phyloP scores from a whole-genome alignment of 2,329 filamentous ascomycete genomes.

The Penicillium griseofulvum region DNA sequence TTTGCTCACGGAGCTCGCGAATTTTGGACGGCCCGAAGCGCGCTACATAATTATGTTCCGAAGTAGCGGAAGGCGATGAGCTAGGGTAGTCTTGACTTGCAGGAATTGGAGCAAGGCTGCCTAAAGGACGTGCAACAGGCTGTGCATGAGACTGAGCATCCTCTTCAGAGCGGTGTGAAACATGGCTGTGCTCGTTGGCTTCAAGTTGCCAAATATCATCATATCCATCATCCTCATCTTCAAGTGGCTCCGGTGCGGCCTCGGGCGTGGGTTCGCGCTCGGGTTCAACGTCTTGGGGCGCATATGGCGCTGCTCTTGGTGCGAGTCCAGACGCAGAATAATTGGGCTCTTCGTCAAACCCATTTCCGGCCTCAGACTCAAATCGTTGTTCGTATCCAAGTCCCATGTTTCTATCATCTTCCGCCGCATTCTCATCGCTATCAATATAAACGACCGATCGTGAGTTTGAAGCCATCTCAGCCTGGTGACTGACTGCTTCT shows the following conservation, averaged over 20 bases:
- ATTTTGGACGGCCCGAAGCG: slow-evolving; percentile 34
- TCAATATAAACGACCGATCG: slow-evolving; percentile 47
- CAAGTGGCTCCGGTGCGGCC: not conserved
- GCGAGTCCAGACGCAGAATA: slow-evolving; percentile 10
- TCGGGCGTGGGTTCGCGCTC: slow-evolving; percentile 4
- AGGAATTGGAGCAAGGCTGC: slow-evolving; percentile 25
- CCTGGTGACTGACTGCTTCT: slow-evolving; percentile 45
- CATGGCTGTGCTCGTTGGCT: slow-evolving; percentile 38
- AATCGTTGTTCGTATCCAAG: slow-evolving; percentile 1
- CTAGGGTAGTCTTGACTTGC: slow-evolving; percentile 20
- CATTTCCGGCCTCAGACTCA: not conserved
- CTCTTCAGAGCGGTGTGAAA: slow-evolving; percentile 28
- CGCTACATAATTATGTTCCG: slow-evolving; percentile 27
- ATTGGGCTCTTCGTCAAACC: slow-evolving; percentile 10
- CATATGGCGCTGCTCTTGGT: not conserved
- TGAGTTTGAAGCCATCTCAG: slow-evolving; percentile 40
- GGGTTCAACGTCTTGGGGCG: not conserved
- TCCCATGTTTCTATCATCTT: slow-evolving; percentile 9
- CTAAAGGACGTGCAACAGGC: slow-evolving; percentile 35
- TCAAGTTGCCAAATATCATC: slow-evolving; percentile 51
- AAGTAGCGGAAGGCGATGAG: slow-evolving; percentile 33
- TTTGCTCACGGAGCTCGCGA: slow-evolving; percentile 33
- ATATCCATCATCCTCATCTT: slow-evolving; percentile 37
- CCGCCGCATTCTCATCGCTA: slow-evolving; percentile 34
- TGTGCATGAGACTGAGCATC: slow-evolving; percentile 17